Conservation (phyloP, 176 grass and related monocot genomes). For the Musa schizocarpa region DNA sequence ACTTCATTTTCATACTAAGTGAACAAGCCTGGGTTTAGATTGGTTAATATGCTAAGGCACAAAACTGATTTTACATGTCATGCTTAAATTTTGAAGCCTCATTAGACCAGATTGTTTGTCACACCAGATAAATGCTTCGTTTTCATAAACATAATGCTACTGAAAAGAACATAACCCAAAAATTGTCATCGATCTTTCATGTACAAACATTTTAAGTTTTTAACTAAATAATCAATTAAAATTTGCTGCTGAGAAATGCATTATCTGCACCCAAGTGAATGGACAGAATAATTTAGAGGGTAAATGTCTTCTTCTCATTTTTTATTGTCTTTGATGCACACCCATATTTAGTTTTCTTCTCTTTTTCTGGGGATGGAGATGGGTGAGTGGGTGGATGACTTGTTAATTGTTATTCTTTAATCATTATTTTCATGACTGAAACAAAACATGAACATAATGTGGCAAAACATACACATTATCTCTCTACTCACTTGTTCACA, state of each 20-base stretch:
- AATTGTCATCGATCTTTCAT: not conserved
- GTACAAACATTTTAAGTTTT: not conserved
- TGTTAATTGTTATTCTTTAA: not conserved
- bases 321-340: no score
- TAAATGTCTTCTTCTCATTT: not conserved
- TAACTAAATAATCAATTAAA: not conserved
- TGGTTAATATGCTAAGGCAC: not conserved
- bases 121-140: no score
- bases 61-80: not conserved
- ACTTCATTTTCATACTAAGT: not conserved
- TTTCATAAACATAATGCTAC: not conserved
- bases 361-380: not conserved
- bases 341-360: not conserved
- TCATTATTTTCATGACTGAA: not conserved
- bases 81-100: no score
- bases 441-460: not conserved
- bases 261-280: not conserved
- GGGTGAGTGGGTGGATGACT: not conserved
- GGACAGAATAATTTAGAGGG: not conserved
- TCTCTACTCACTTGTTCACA: conserved; percentile 78
- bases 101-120: no score
- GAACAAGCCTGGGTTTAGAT: not conserved
- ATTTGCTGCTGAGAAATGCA: no score
- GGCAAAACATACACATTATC: not conserved
- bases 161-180: not conserved